phyloP scores from a whole-genome alignment of 179 eudicot genomes.

The Heliamphora ciliata region DNA sequence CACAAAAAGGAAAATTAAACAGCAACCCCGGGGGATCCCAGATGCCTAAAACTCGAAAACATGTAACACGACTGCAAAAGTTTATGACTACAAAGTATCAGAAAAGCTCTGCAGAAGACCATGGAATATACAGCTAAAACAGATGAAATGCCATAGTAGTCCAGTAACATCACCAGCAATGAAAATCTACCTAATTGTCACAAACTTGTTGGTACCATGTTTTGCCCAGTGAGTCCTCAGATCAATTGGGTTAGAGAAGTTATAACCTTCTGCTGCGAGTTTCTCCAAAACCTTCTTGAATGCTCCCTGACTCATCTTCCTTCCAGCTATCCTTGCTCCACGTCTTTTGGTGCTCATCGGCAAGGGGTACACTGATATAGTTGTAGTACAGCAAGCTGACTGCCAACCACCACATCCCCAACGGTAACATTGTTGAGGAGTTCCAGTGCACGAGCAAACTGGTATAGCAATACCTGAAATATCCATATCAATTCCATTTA shows the following conservation, averaged over 20 bases:
- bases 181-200: slow-evolving; percentile 65
- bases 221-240: slow-evolving; percentile 82
- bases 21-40: slow-evolving; percentile 3
- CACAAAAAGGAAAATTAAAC: slow-evolving; percentile 12
- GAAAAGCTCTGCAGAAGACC: slow-evolving; percentile 28
- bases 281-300: slow-evolving; percentile 87
- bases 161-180: slow-evolving; percentile 22
- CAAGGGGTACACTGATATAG: slow-evolving; percentile 70
- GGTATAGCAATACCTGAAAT: slow-evolving; percentile 78
- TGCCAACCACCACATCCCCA: slow-evolving; percentile 99
- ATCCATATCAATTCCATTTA: slow-evolving; percentile 75
- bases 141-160: slow-evolving; percentile 34
- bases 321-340: slow-evolving; percentile 87
- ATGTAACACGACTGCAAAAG: slow-evolving; percentile 2
- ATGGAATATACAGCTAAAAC: slow-evolving; percentile 53
- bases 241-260: slow-evolving; percentile 66
- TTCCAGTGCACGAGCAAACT: slow-evolving; percentile 75
- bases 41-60: slow-evolving; percentile 11
- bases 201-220: slow-evolving; percentile 94
- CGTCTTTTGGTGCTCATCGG: slow-evolving; percentile 79
- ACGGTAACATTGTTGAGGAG: slow-evolving; percentile 72
- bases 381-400: slow-evolving; percentile 88
- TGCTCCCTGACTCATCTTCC: slow-evolving; percentile 90
- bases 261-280: slow-evolving; percentile 67
- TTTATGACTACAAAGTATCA: slow-evolving; percentile 15